Conservation (phyloP, 164 flowering plant species). For the Taxillus chinensis region DNA sequence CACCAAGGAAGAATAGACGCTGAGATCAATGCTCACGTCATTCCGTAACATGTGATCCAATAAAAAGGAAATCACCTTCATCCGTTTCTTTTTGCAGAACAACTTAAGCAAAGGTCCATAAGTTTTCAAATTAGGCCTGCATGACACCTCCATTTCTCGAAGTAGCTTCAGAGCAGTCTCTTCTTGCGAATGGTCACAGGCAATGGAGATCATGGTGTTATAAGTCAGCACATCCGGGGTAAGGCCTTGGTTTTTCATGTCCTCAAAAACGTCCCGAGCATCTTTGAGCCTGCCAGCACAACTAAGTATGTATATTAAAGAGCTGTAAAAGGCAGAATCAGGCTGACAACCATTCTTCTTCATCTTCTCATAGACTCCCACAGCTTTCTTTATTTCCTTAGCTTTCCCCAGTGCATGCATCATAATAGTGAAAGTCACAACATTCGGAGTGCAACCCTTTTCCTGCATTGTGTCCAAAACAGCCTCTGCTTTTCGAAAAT, state of each 20-base stretch:
- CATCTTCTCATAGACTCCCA: slow-evolving; percentile 48
- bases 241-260: slow-evolving; percentile 42
- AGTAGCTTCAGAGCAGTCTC: slow-evolving; percentile 43
- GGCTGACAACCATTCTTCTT: slow-evolving; percentile 37
- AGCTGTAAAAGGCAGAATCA: slow-evolving; percentile 46
- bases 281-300: slow-evolving; percentile 45
- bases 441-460: slow-evolving; percentile 45
- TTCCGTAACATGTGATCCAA: slow-evolving; percentile 47
- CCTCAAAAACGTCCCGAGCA: slow-evolving; percentile 34
- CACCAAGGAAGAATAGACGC: slow-evolving; percentile 42
- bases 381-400: slow-evolving; percentile 34
- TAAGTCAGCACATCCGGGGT: slow-evolving; percentile 34
- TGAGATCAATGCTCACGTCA: slow-evolving; percentile 39
- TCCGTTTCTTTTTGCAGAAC: slow-evolving; percentile 46
- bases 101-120: slow-evolving; percentile 51
- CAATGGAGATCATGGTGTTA: slow-evolving; percentile 43
- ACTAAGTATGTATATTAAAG: slow-evolving; percentile 42
- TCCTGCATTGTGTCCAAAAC: slow-evolving; percentile 42
- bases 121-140: slow-evolving; percentile 45
- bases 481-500: slow-evolving; percentile 44
- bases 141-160: slow-evolving; percentile 36
- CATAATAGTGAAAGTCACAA: slow-evolving; percentile 43
- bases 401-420: slow-evolving; percentile 60
- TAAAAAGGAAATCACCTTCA: slow-evolving; percentile 46
- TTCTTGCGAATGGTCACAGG: slow-evolving; percentile 46